phyloP scores from a whole-genome alignment of 371 early-diverging fungal genomes.

The Rhizopus sp. region DNA sequence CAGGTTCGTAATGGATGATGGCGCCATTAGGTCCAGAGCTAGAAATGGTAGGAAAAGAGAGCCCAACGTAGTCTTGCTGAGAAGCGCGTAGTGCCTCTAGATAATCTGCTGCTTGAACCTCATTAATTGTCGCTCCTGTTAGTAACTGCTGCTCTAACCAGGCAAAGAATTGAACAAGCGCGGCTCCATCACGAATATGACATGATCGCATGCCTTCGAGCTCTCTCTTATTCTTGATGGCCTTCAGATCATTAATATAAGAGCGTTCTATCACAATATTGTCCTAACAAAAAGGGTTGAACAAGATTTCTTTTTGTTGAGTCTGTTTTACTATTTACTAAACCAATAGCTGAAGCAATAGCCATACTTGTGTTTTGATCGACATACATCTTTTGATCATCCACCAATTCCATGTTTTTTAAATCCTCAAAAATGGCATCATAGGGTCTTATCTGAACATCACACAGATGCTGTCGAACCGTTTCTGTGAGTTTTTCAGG shows the following conservation, averaged over 20 bases:
- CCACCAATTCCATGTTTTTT: slow-evolving; percentile 17
- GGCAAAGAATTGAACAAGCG: slow-evolving; percentile 90
- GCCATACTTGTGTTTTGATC: slow-evolving; percentile 72
- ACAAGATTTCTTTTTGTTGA: slow-evolving; percentile 2
- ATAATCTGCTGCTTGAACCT: slow-evolving; percentile 80
- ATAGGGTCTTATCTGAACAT: slow-evolving; percentile 75
- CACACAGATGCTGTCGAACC: slow-evolving; percentile 66
- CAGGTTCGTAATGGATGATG: slow-evolving; percentile 97
- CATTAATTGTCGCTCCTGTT: slow-evolving; percentile 61
- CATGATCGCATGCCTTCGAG: slow-evolving; percentile 94
- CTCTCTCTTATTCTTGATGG: slow-evolving; percentile 94
- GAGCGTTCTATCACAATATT: slow-evolving; percentile 62
- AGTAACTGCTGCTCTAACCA: slow-evolving; percentile 93
- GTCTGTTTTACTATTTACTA: slow-evolving; percentile 19
- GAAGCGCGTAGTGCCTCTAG: slow-evolving; percentile 71
- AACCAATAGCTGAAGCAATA: slow-evolving; percentile 61
- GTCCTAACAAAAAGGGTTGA: slow-evolving; percentile 40
- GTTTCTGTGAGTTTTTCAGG: slow-evolving; percentile 66
- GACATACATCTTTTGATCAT: slow-evolving; percentile 52
- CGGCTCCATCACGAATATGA: slow-evolving; percentile 94
- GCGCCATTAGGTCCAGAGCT: slow-evolving; percentile 93
- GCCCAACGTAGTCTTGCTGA: slow-evolving; percentile 76
- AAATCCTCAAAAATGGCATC: slow-evolving; percentile 80
- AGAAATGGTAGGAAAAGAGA: slow-evolving; percentile 96
- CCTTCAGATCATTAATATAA: slow-evolving; percentile 78